These are phyloP conservation scores for Trichoderma harzianum DNA, from an alignment of 2,329 filamentous ascomycete species.

Conservation along the genomic window DNA sequence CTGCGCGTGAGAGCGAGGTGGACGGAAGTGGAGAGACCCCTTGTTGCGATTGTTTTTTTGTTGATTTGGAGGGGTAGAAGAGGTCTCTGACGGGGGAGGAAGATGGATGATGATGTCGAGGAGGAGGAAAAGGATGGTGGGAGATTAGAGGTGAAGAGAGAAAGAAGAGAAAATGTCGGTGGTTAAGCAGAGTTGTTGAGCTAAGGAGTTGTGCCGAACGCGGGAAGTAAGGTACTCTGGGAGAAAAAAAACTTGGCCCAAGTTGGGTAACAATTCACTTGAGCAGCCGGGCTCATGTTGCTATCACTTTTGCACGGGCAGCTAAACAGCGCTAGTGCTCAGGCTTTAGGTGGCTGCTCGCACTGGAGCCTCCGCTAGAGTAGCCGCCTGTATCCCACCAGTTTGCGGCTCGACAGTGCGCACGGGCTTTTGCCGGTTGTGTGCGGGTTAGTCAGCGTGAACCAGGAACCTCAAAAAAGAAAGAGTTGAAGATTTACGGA, in stretches of 20 bases:
- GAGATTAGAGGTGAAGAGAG: background rate
- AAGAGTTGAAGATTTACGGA: background rate
- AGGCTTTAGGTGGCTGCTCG: background rate
- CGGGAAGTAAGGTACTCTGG: background rate
- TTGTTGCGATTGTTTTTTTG: background rate
- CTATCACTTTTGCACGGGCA: background rate
- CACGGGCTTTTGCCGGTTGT: background rate
- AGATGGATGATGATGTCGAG: background rate
- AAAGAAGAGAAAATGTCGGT: background rate
- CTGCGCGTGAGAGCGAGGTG: background rate
- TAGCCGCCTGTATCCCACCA: background rate
- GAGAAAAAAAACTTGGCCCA: slow-evolving; percentile 5
- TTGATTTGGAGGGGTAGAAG: background rate
- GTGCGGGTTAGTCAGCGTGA: slow-evolving; percentile 1
- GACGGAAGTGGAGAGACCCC: slow-evolving; percentile 1
- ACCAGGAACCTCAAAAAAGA: background rate
- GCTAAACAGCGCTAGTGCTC: background rate
- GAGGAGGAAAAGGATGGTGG: background rate
- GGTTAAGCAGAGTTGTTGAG: background rate
- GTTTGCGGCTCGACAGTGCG: slow-evolving; percentile 8
- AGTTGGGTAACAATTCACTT: slow-evolving; percentile 9
- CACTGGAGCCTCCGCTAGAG: slow-evolving; percentile 8
- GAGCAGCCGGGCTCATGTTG: slow-evolving; percentile 7
- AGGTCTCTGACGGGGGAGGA: background rate
- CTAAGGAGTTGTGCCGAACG: background rate